These are phyloP conservation scores for Phycomyces blakesleeanus DNA, from an alignment of 192 early-diverging fungal genomes.

Conservation along the genomic window DNA sequence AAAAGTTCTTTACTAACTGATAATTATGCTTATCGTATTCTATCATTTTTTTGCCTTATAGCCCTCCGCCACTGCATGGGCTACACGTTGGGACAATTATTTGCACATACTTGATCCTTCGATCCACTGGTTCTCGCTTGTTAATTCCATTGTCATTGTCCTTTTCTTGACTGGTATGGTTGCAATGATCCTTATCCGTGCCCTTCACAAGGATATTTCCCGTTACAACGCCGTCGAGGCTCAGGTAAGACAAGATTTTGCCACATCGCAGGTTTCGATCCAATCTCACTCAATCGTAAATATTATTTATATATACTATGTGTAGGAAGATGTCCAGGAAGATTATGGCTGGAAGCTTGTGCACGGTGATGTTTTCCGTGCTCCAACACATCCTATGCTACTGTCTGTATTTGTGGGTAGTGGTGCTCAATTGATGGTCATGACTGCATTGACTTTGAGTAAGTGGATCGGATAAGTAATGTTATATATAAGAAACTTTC, in stretches of 20 bases:
- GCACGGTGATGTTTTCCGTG: conserved; percentile 96
- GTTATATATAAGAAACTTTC: too few relatives aligned
- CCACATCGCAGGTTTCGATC: too few relatives aligned
- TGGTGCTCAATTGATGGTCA: conserved; percentile 76
- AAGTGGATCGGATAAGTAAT: not conserved
- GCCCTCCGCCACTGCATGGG: conserved; percentile 64
- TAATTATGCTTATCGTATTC: too few relatives aligned
- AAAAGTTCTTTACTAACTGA: too few relatives aligned
- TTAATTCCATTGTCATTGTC: conserved; percentile 94
- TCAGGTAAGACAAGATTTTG: conserved; percentile 33
- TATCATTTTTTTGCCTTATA: conserved; percentile 16
- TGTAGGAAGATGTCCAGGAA: conserved; percentile 74
- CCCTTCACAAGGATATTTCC: conserved; percentile 89
- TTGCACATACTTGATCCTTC: conserved; percentile 82
- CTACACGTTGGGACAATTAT: conserved; percentile 86
- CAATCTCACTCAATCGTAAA: too few relatives aligned
- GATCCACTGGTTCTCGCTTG: conserved; percentile 94
- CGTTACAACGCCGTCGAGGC: conserved; percentile 78
- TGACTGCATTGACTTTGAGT: conserved; percentile 65
- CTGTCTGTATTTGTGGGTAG: conserved; percentile 83
- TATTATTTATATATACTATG: not conserved
- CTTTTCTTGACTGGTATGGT: conserved; percentile 92
- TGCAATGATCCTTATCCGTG: conserved; percentile 82
- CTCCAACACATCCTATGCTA: conserved; percentile 69
- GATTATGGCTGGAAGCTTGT: conserved; percentile 99